Percentiles rank a stretch among this genome's conserved stretches.
These are phyloP conservation scores for Didymella arachidicola DNA, from an alignment of 2,329 filamentous ascomycete genomes.

Conservation along the genomic window DNA sequence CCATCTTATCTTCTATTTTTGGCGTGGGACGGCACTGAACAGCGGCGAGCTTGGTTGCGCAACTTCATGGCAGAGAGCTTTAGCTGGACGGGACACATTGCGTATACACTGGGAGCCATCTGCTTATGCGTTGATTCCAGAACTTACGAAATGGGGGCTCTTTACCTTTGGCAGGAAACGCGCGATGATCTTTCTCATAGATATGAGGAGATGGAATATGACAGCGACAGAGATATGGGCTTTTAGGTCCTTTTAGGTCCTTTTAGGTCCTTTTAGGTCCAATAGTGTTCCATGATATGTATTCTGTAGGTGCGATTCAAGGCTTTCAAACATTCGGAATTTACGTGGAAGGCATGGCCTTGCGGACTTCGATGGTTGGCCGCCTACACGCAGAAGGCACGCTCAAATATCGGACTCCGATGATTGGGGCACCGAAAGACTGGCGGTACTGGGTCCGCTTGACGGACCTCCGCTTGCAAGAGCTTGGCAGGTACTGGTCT, in stretches of 20 bases:
- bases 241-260: not conserved
- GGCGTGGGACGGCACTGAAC: constrained; percentile 12
- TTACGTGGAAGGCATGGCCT: not conserved
- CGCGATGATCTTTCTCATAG: not conserved
- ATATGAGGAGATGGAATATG: not conserved
- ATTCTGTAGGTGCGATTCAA: not conserved
- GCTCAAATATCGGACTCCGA: constrained; percentile 5
- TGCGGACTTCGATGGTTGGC: constrained; percentile 1
- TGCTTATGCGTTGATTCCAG: not conserved
- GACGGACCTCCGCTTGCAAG: not conserved
- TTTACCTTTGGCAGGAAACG: not conserved
- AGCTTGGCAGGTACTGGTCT: constrained; percentile 12
- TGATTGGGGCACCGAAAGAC: not conserved
- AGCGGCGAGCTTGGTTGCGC: constrained; percentile 13
- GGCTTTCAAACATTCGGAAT: not conserved
- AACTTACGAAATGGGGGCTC: not conserved
- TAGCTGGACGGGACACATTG: constrained; percentile 4
- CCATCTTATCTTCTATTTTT: constrained; percentile 3
- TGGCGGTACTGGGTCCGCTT: constrained; percentile 1
- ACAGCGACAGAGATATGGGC: constrained; percentile 10
- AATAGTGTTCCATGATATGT: not conserved
- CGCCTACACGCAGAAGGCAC: not conserved
- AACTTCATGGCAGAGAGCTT: constrained; percentile 15
- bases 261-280: not conserved
- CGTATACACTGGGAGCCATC: not conserved